Conservation (phyloP, 2,329 filamentous ascomycete species). For the Colletotrichum magnum region DNA sequence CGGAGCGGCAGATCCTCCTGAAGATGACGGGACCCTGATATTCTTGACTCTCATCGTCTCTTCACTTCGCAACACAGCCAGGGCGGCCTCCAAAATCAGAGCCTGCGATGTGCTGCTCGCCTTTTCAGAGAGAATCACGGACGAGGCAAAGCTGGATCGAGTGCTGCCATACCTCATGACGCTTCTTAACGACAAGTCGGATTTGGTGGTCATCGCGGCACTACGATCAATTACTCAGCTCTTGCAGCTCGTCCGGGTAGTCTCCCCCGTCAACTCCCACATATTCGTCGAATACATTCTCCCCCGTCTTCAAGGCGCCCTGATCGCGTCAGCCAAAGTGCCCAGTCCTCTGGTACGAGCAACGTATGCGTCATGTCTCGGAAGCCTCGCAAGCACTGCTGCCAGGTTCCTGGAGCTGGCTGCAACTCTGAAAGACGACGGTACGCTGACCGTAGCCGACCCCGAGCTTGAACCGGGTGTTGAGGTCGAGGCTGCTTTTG, state of each 20-base stretch:
- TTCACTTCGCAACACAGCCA: conserved; percentile 89
- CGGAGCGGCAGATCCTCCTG: conserved; percentile 70
- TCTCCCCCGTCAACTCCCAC: conserved; percentile 82
- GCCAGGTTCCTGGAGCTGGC: conserved; percentile 91
- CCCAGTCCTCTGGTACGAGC: conserved; percentile 83
- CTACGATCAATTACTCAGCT: conserved; percentile 91
- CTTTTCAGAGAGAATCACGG: conserved; percentile 90
- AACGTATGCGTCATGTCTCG: conserved; percentile 93
- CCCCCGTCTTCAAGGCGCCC: conserved; percentile 71
- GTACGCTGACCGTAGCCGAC: conserved; percentile 82
- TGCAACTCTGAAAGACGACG: conserved; percentile 87
- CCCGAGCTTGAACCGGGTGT: conserved; percentile 82
- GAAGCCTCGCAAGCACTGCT: conserved; percentile 88
- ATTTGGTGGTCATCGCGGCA: conserved; percentile 88
- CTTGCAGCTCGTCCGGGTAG: conserved; percentile 87
- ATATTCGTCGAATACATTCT: conserved; percentile 79
- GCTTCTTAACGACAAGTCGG: conserved; percentile 84
- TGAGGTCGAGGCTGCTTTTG: conserved; percentile 78
- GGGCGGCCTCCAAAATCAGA: conserved; percentile 87
- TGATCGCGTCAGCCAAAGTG: conserved; percentile 62
- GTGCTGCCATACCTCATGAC: conserved; percentile 91
- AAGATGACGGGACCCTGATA: conserved; percentile 92
- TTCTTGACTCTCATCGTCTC: conserved; percentile 92
- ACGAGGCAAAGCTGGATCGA: conserved; percentile 95
- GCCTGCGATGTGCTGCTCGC: conserved; percentile 93